Base-by-base conservation (phyloP, 257 asterid species). In the Primulina eburnea region DNA sequence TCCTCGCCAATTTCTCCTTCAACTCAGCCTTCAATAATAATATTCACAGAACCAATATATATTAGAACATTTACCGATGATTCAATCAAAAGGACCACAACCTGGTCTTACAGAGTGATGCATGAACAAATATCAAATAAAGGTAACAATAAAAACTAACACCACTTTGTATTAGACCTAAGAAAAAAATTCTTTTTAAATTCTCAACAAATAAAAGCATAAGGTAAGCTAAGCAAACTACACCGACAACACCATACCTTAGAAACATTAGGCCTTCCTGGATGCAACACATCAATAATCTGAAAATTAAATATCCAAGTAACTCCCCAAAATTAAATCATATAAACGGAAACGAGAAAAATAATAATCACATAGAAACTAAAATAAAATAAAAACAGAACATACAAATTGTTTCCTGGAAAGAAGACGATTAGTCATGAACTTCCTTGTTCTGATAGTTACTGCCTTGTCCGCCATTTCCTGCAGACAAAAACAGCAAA, bases 401-500 rank as follows among this genome's bases (percentile, higher is more conserved):
- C 91, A 56, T 67, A 91, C 96, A 72, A 92, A 89, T 82, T 92
- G 96, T 60, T 92, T 92, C 82, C 97, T 82, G 26, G 97, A 82
- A 34, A 89, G 96, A 7, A 92, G 90, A 70, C 96, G 89, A 53
- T 92, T 89, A 1, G 97, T 89, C 97, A 92, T 89, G 73, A 92
- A 89, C 83, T 92, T 92, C 85, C 96, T 81, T 1, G 96, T 89
- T 68, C 97, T 72, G 72, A 92, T 87, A 4, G 97, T 92, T 26
- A 92, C 96, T 33, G 90, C 95, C 87, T 87, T 92, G 80, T 92
- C 98, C 88, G 98, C 92, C 98, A 92, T 92, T 74, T 67, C 78
- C 64, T 81, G 81, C 8, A 64, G 61, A 60, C 47, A 29, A 40
- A 26, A 35, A 21, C 17, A 24, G 6, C n/a, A 53, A 11, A 34